Conservation (phyloP, 495 filamentous ascomycete genomes). For the Recurvomyces mirabilis region DNA sequence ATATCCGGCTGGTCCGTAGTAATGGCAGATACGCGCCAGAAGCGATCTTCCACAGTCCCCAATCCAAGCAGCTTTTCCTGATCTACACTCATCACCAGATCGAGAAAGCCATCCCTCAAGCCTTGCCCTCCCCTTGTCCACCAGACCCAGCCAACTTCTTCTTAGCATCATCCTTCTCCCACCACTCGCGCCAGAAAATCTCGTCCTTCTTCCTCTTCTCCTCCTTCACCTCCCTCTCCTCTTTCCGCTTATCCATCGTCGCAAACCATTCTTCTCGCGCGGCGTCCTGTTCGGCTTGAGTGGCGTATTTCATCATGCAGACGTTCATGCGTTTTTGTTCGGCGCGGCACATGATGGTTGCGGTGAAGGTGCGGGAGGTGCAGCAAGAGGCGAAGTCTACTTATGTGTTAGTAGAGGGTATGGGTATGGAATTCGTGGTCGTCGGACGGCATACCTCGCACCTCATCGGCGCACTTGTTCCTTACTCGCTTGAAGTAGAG, state of each 20-base stretch:
- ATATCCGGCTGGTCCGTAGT: too few relatives aligned
- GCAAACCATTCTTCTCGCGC: slow-evolving; percentile 93
- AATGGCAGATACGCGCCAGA: too few relatives aligned
- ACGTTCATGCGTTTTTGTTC: slow-evolving; percentile 78
- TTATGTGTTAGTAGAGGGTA: too few relatives aligned
- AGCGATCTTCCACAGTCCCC: neutral
- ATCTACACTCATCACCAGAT: neutral
- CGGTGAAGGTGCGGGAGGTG: slow-evolving; percentile 67
- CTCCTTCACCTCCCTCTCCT: slow-evolving; percentile 50
- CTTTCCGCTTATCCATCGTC: slow-evolving; percentile 51
- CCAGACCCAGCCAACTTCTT: too few relatives aligned
- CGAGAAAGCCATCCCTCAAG: neutral
- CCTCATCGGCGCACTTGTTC: slow-evolving; percentile 65
- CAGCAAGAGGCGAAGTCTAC: slow-evolving; percentile 86
- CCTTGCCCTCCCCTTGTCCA: slow-evolving; percentile 25
- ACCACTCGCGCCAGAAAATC: slow-evolving; percentile 39
- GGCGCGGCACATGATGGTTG: slow-evolving; percentile 70
- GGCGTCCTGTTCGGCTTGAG: slow-evolving; percentile 70
- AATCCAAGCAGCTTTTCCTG: neutral
- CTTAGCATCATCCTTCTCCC: slow-evolving; percentile 41
- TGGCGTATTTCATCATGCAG: slow-evolving; percentile 82
- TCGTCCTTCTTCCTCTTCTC: slow-evolving; percentile 37
- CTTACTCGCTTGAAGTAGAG: slow-evolving; percentile 83
- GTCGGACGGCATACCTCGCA: slow-evolving; percentile 72
- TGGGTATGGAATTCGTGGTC: too few relatives aligned